Conservation (phyloP, 2,329 filamentous ascomycete species). For the Thielaviopsis punctulata region DNA sequence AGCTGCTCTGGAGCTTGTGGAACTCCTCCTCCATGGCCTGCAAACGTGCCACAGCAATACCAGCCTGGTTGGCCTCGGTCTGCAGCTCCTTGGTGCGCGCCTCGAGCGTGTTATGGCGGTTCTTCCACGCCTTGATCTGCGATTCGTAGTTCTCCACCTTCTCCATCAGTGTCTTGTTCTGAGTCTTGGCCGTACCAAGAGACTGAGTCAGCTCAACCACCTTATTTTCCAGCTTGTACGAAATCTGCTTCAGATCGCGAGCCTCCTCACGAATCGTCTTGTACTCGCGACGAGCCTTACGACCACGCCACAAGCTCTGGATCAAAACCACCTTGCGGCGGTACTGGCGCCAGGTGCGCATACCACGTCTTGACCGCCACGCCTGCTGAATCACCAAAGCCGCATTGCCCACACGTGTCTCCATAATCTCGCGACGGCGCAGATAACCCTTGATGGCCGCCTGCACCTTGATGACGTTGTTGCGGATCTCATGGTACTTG, state of each 20-base stretch:
- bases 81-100: constrained; percentile 84
- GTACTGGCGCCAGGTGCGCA: constrained; percentile 73
- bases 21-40: constrained; percentile 91
- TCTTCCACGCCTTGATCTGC: constrained; percentile 93
- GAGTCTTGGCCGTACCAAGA: constrained; percentile 75
- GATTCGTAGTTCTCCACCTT: constrained; percentile 93
- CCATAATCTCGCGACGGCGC: constrained; percentile 78
- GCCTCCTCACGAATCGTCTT: constrained; percentile 88
- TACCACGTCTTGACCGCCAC: constrained; percentile 66
- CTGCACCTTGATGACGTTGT: constrained; percentile 75
- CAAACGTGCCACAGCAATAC: constrained; percentile 80
- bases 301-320: constrained; percentile 87
- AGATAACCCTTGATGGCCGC: constrained; percentile 84
- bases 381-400: constrained; percentile 77
- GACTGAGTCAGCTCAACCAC: constrained; percentile 95
- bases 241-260: constrained; percentile 96
- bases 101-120: constrained; percentile 76
- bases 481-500: constrained; percentile 58
- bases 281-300: constrained; percentile 62
- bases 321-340: constrained; percentile 77
- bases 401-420: constrained; percentile 83
- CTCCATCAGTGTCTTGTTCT: constrained; percentile 76
- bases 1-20: constrained; percentile 72
- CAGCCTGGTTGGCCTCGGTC: constrained; percentile 90
- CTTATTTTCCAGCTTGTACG: constrained; percentile 99